Conservation (phyloP, 169 alveolate species). For the Perkinsus olseni region DNA sequence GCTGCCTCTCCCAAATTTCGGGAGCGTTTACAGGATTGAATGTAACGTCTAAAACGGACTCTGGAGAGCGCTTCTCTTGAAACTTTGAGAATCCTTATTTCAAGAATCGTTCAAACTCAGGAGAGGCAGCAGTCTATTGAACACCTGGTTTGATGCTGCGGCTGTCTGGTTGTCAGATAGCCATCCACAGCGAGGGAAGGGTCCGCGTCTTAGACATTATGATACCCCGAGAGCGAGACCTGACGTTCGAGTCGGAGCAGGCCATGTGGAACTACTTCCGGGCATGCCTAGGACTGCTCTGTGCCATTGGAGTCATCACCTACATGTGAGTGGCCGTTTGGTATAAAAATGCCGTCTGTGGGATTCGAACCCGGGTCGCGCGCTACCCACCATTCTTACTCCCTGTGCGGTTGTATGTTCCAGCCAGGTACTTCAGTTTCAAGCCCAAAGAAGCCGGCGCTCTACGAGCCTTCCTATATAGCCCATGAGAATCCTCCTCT, state of each 20-base stretch:
- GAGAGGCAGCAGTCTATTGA: not conserved
- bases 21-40: not conserved
- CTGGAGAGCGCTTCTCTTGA: too few relatives aligned
- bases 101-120: not conserved
- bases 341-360: not conserved
- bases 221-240: not conserved
- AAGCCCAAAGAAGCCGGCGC: not conserved
- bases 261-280: not conserved
- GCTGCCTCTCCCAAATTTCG: not conserved
- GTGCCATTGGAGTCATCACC: not conserved
- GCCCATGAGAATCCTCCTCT: not conserved
- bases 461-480: not conserved
- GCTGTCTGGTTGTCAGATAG: not conserved
- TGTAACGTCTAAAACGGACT: not conserved
- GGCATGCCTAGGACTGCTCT: not conserved
- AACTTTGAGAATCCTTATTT: not conserved
- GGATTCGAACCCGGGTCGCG: not conserved
- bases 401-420: not conserved
- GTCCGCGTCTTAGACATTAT: not conserved
- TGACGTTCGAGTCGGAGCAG: not conserved
- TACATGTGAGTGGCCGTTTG: not conserved
- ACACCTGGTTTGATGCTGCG: too few relatives aligned
- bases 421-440: not conserved
- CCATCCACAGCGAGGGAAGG: not conserved
- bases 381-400: not conserved